These are phyloP conservation scores for Pseudoturritis turrita DNA, from an alignment of 345 rosid species.

Conservation along the genomic window DNA sequence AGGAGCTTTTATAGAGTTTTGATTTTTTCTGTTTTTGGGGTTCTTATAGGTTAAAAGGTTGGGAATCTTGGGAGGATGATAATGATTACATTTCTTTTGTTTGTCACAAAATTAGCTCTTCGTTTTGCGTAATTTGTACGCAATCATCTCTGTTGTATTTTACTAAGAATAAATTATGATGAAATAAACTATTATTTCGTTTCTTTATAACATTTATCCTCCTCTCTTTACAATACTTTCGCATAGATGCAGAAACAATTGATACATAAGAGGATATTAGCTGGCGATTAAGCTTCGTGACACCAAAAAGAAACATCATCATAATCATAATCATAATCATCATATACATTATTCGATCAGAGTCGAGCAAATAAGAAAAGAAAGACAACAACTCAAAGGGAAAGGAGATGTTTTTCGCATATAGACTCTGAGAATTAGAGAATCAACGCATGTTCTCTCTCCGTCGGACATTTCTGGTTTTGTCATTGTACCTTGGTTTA, in stretches of 20 bases:
- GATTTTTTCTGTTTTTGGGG: neutral
- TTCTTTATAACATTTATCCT: too few relatives aligned
- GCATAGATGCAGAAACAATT: neutral
- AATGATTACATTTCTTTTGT: constrained; percentile 7
- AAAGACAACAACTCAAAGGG: neutral
- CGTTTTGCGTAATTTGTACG: constrained; percentile 9
- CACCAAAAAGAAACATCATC: neutral
- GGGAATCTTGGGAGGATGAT: constrained; percentile 14
- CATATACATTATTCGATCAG: constrained; percentile 10
- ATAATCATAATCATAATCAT: neutral
- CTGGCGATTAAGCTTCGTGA: neutral
- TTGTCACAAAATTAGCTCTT: neutral
- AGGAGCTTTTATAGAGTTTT: neutral
- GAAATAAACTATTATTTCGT: too few relatives aligned
- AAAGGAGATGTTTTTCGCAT: neutral
- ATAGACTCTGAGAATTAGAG: neutral
- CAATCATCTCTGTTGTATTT: too few relatives aligned
- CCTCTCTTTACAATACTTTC: neutral
- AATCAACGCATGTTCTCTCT: constrained; percentile 49
- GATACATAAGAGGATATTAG: neutral
- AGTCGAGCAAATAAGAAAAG: neutral
- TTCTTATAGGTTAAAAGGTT: neutral
- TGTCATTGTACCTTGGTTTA: constrained; percentile 53
- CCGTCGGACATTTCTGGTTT: constrained; percentile 76
- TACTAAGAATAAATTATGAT: too few relatives aligned